Conservation (phyloP, 345 rosid genomes). For the Hibiscus syriacus region DNA sequence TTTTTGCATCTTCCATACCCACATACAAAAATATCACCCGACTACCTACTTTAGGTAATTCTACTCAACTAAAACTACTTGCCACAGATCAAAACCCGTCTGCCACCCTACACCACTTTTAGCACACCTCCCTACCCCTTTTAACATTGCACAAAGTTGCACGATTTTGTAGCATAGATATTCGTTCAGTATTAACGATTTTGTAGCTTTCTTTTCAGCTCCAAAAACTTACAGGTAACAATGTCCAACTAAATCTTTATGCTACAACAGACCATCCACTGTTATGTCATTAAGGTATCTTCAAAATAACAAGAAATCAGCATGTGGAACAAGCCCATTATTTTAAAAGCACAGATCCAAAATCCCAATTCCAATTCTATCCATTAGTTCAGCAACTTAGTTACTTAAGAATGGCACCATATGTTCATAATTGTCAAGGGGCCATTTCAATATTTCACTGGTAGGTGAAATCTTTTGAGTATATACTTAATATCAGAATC, state of each 20-base stretch:
- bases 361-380: not conserved
- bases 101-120: slow-evolving; percentile 15
- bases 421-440: not conserved
- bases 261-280: no score
- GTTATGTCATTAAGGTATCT: not conserved
- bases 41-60: not conserved
- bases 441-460: not conserved
- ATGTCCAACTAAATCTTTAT: not conserved
- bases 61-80: not conserved
- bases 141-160: not conserved
- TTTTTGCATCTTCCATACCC: slow-evolving; percentile 6
- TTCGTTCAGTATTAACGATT: no score
- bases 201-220: not conserved
- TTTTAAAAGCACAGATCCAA: not conserved
- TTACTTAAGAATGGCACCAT: not conserved
- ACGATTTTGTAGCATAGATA: slow-evolving; percentile 14
- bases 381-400: not conserved
- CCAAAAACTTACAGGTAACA: not conserved
- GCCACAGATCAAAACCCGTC: no score
- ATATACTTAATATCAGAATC: not conserved
- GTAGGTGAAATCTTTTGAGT: no score
- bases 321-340: not conserved
- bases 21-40: slow-evolving; percentile 3
- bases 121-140: slow-evolving; percentile 3
- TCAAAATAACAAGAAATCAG: not conserved